Conservation (phyloP, 2,329 filamentous ascomycete species). For the Xylariomycetidae sp. region DNA sequence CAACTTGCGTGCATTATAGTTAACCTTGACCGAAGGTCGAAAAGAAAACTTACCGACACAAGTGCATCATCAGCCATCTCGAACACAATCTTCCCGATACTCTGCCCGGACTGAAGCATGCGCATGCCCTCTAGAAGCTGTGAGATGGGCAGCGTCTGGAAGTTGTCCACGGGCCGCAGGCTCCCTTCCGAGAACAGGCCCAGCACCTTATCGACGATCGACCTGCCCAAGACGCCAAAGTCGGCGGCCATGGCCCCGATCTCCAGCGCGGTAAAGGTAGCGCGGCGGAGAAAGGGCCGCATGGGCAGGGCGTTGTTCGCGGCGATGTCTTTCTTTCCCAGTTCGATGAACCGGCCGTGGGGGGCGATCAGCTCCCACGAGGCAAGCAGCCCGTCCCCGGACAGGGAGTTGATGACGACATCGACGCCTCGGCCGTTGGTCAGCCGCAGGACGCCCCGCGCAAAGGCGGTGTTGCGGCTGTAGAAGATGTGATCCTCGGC, state of each 20-base stretch:
- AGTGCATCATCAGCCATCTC: too few relatives aligned
- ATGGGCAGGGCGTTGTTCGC: conserved; percentile 1
- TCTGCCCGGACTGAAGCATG: neutral
- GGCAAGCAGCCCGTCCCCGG: conserved; percentile 4
- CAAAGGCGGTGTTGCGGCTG: conserved; percentile 11
- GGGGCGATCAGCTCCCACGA: conserved; percentile 7
- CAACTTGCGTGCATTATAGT: too few relatives aligned
- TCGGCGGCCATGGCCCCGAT: neutral
- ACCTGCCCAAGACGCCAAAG: too few relatives aligned
- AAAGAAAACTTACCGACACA: too few relatives aligned
- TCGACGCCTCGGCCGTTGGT: conserved; percentile 12
- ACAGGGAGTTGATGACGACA: conserved; percentile 12
- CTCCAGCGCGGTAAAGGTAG: neutral
- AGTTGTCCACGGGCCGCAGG: neutral
- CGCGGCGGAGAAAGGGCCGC: conserved; percentile 2
- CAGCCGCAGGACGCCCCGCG: conserved; percentile 4
- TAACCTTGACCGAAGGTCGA: too few relatives aligned
- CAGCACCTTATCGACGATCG: neutral
- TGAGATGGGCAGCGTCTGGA: neutral
- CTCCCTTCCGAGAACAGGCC: neutral
- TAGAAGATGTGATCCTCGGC: conserved; percentile 12
- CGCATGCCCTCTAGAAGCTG: neutral
- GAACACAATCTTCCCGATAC: neutral
- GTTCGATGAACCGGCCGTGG: conserved; percentile 4
- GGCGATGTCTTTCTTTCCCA: conserved; percentile 5